A percentile compares a stretch with the other conserved stretches of the same genome.
Conservation (phyloP, 2,329 filamentous ascomycete genomes). For the Colletotrichum tropicale region DNA sequence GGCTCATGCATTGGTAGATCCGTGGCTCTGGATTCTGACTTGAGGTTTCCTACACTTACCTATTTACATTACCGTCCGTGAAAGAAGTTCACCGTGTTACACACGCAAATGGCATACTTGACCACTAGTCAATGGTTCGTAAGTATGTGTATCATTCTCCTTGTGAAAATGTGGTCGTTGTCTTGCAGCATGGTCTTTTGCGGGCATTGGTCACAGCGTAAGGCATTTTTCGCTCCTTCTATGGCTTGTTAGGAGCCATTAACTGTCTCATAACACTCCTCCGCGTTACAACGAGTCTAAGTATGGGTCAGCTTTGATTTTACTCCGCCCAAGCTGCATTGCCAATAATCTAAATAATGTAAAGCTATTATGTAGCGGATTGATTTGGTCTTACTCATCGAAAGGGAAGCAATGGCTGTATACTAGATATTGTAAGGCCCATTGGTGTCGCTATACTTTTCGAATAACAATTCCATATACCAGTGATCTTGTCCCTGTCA, state of each 20-base stretch:
- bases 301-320: not conserved
- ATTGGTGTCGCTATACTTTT: not conserved
- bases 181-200: too few relatives aligned
- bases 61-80: not conserved
- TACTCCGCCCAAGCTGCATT: not conserved
- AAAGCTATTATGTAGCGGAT: too few relatives aligned
- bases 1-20: not conserved
- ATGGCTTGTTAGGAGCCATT: not conserved
- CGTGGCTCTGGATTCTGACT: accelerated
- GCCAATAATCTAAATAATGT: too few relatives aligned
- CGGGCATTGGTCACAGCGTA: not conserved
- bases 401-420: not conserved
- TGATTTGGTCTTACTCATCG: not conserved
- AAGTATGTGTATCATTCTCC: not conserved
- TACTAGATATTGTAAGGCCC: not conserved
- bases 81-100: accelerated
- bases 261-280: not conserved
- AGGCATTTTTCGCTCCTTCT: not conserved
- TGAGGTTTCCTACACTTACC: accelerated
- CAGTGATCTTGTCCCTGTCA: too few relatives aligned
- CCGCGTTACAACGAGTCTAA: not conserved
- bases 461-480: not conserved
- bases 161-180: not conserved
- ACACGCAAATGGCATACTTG: not conserved
- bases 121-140: not conserved